phyloP scores from a whole-genome alignment of 1,284 basidiomycete genomes.

The Pyrrhoderma lamaoense region DNA sequence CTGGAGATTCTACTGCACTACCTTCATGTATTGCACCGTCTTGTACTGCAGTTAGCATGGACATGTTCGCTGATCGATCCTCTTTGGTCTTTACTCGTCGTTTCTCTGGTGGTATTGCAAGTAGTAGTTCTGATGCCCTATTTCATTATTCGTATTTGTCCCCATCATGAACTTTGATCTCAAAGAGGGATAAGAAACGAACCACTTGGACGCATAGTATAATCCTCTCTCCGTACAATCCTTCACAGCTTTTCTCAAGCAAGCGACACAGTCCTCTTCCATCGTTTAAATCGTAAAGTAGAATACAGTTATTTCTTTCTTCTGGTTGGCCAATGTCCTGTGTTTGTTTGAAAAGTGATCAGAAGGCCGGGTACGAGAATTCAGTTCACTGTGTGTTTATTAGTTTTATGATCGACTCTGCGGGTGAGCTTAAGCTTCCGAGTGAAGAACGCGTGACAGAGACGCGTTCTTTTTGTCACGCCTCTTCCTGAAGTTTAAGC shows the following conservation, averaged over 20 bases:
- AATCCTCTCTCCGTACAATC: slow-evolving; percentile 52
- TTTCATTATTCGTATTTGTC: no score
- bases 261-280: slow-evolving; percentile 13
- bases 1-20: no score
- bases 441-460: not conserved
- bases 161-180: not conserved
- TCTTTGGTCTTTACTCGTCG: slow-evolving; percentile 14
- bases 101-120: slow-evolving; percentile 47
- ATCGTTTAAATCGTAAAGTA: no score
- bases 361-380: no score
- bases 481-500: not conserved
- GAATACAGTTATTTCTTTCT: no score
- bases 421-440: not conserved
- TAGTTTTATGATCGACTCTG: not conserved
- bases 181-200: slow-evolving; percentile 21
- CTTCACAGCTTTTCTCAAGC: slow-evolving; percentile 23
- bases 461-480: not conserved
- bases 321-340: no score
- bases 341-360: no score
- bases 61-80: slow-evolving; percentile 24
- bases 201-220: slow-evolving; percentile 68
- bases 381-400: no score
- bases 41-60: slow-evolving; percentile 19
- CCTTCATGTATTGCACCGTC: slow-evolving; percentile 17
- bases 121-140: slow-evolving; percentile 69